These are phyloP conservation scores for Clavispora phyllophila DNA, from an alignment of 805 yeast species.

Conservation along the genomic window DNA sequence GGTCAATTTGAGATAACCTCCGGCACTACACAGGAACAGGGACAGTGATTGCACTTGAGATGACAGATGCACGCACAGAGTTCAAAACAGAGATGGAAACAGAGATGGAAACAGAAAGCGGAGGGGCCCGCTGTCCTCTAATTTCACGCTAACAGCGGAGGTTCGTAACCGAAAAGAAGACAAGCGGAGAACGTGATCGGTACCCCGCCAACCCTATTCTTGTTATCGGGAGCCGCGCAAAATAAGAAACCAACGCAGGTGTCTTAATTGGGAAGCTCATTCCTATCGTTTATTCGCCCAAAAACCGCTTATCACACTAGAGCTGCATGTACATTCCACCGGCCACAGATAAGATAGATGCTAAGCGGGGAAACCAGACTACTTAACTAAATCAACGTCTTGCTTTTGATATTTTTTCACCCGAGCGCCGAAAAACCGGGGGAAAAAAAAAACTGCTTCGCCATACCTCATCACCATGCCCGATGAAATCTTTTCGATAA, in stretches of 20 bases:
- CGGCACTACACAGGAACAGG: not conserved
- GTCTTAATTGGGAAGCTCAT: not conserved
- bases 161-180: no score
- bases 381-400: not conserved
- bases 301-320: not conserved
- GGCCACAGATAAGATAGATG: not conserved
- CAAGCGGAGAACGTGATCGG: no score
- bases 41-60: no score
- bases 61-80: no score
- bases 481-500: conserved; percentile 7
- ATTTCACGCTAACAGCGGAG: no score
- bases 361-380: not conserved
- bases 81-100: no score
- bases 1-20: not conserved
- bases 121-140: no score
- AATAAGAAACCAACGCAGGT: not conserved
- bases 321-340: not conserved
- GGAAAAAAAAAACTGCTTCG: not conserved
- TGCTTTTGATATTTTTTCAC: not conserved
- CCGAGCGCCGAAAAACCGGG: not conserved
- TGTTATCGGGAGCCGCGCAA: not conserved
- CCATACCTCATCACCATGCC: not conserved
- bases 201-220: no score
- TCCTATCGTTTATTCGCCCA: not conserved
- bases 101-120: no score